phyloP scores from a whole-genome alignment of 495 filamentous ascomycete genomes.

The Aspergillus funiculosus region DNA sequence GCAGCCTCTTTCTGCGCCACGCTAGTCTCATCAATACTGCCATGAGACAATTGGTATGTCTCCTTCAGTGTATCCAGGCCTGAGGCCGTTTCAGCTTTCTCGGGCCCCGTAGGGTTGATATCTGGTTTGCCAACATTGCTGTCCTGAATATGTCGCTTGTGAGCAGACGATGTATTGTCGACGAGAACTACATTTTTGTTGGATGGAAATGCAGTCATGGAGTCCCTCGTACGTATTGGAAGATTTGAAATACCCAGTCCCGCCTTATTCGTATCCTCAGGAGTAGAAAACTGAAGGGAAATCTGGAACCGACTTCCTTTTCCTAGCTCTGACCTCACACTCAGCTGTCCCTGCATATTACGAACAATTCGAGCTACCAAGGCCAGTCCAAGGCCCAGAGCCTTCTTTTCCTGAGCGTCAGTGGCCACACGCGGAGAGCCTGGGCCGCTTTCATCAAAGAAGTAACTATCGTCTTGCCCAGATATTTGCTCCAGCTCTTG shows the following conservation, averaged over 20 bases:
- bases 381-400: conserved; percentile 79
- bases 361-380: conserved; percentile 76
- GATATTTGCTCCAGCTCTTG: conserved; percentile 84
- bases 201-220: conserved; percentile 17
- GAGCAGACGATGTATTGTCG: conserved; percentile 5
- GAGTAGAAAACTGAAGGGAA: conserved; percentile 33
- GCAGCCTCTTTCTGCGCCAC: no score
- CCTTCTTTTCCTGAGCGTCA: conserved; percentile 25
- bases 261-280: conserved; percentile 16
- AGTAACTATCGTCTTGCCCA: conserved; percentile 42
- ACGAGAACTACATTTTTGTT: conserved; percentile 36
- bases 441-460: conserved; percentile 11
- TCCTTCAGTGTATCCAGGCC: no score
- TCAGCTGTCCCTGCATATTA: conserved; percentile 88
- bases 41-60: no score
- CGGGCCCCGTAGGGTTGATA: not conserved
- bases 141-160: not conserved
- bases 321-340: conserved; percentile 79
- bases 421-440: not conserved
- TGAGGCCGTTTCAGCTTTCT: no score
- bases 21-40: no score
- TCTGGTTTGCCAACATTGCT: not conserved
- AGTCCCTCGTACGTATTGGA: conserved; percentile 5
- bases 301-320: conserved; percentile 75
- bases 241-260: not conserved